Evolutionary conservation across 2,329 filamentous ascomycete species (phyloP).

Genomic region (Penicillium sp.): DNA sequence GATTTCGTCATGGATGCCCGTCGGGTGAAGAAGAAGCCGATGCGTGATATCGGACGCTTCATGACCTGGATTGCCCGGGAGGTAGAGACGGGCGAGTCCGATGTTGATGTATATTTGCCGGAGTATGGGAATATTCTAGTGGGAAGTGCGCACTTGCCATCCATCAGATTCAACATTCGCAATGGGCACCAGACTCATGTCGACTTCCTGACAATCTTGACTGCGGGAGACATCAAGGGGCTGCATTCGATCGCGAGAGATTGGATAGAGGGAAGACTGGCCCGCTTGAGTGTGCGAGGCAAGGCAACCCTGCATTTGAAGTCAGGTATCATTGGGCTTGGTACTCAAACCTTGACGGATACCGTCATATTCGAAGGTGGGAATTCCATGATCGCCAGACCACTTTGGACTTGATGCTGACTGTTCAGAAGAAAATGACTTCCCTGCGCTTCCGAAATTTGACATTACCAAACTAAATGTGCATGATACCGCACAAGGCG

Average conservation of each 20-base stretch:
- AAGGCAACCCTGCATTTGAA: slow-evolving; percentile 73
- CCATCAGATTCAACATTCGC: slow-evolving; percentile 72
- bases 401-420: slow-evolving; percentile 30
- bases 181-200: slow-evolving; percentile 76
- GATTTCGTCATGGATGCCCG: slow-evolving; percentile 79
- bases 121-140: slow-evolving; percentile 77
- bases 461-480: slow-evolving; percentile 81
- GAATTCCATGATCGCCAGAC: slow-evolving; percentile 51
- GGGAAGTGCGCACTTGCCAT: slow-evolving; percentile 75
- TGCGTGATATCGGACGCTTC: slow-evolving; percentile 74
- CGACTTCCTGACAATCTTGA: slow-evolving; percentile 76
- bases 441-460: slow-evolving; percentile 78
- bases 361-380: slow-evolving; percentile 80
- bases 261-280: slow-evolving; percentile 79
- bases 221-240: slow-evolving; percentile 73
- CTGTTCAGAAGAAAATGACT: slow-evolving; percentile 52
- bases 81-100: slow-evolving; percentile 72
- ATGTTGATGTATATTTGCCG: slow-evolving; percentile 76
- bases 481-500: slow-evolving; percentile 67
- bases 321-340: slow-evolving; percentile 77
- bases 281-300: slow-evolving; percentile 70
- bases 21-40: slow-evolving; percentile 69
- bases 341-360: slow-evolving; percentile 74
- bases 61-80: slow-evolving; percentile 79
- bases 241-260: slow-evolving; percentile 82